These are phyloP conservation scores for Iris macrosiphon DNA, from an alignment of 106 monocot species.

Conservation along the genomic window DNA sequence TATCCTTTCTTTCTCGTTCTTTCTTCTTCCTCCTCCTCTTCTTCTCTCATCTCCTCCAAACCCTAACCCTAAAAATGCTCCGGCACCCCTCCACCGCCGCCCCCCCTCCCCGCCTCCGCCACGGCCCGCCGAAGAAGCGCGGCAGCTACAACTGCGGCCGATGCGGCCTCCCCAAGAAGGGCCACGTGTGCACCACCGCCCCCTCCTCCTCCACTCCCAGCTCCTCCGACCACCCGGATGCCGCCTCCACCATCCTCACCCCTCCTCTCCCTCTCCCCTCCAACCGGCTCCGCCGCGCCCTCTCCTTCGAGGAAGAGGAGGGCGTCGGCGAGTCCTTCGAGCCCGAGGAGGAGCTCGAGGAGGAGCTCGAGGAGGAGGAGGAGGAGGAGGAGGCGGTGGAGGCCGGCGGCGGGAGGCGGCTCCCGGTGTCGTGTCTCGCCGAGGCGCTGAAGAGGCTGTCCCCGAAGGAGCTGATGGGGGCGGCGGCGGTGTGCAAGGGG, in stretches of 20 bases:
- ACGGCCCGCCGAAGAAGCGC: conserved; percentile 40
- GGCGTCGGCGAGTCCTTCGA: conserved; percentile 20
- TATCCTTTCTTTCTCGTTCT: not conserved
- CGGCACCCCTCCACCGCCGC: conserved; percentile 5
- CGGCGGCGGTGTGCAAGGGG: conserved; percentile 62
- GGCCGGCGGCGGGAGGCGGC: conserved; percentile 4
- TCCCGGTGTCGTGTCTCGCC: conserved; percentile 37
- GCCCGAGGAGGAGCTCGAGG: conserved; percentile 8
- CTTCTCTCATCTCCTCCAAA: conserved; percentile 10
- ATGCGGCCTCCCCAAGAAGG: conserved; percentile 92
- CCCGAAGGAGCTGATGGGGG: conserved; percentile 68
- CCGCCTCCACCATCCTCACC: too few species aligned
- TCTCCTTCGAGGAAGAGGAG: conserved; percentile 46
- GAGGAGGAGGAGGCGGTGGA: conserved; percentile 32
- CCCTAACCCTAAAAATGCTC: conserved; percentile 15
- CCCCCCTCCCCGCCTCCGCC: conserved; percentile 14
- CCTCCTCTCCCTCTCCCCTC: conserved; percentile 23
- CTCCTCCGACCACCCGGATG: conserved; percentile 32
- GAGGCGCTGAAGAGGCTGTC: conserved; percentile 61
- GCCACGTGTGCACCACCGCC: conserved; percentile 58
- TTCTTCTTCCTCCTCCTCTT: not conserved
- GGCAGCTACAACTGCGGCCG: conserved; percentile 99
- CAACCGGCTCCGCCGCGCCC: conserved; percentile 52
- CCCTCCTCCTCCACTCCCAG: conserved; percentile 9
- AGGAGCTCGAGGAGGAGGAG: conserved; percentile 2